Conservation (phyloP, 805 yeast genomes). For the Yarrowia sp. region DNA sequence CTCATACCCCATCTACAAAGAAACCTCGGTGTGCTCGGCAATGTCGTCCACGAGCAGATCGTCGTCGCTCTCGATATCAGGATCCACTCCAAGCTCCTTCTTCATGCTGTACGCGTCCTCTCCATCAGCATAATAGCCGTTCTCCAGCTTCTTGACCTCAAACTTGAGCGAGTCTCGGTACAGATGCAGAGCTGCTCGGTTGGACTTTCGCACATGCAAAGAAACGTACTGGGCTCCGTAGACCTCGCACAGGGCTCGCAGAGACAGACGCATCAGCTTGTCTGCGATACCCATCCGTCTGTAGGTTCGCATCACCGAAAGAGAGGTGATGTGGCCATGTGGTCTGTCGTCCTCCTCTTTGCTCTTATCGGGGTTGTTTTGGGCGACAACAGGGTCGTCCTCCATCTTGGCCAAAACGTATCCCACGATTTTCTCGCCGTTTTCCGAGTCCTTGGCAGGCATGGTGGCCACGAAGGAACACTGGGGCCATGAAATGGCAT, state of each 20-base stretch:
- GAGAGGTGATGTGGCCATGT: constrained; percentile 91
- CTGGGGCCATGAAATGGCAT: constrained; percentile 94
- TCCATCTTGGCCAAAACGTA: constrained; percentile 96
- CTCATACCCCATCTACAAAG: background rate
- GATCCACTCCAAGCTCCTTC: constrained; percentile 47
- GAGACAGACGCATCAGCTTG: constrained; percentile 79
- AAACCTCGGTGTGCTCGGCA: constrained; percentile 27
- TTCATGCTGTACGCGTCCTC: constrained; percentile 98
- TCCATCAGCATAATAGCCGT: constrained; percentile 91
- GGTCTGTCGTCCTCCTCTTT: constrained; percentile 32
- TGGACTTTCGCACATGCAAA: constrained; percentile 89
- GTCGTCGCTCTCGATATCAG: constrained; percentile 33
- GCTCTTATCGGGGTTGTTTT: constrained; percentile 8
- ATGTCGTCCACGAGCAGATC: constrained; percentile 33
- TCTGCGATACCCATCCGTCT: constrained; percentile 95
- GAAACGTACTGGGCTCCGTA: constrained; percentile 82
- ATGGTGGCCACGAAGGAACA: constrained; percentile 86
- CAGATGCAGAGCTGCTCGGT: constrained; percentile 89
- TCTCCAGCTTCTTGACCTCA: constrained; percentile 78
- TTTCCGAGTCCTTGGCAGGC: constrained; percentile 62
- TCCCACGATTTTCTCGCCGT: constrained; percentile 78
- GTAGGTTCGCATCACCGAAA: constrained; percentile 93
- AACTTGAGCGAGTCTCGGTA: constrained; percentile 83
- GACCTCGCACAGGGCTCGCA: constrained; percentile 76
- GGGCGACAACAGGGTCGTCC: constrained; percentile 52